Percentiles rank a stretch among this genome's conserved stretches.
Evolutionary conservation across 148 eudicot species (phyloP).

Genomic region (Spergularia bocconei): DNA sequence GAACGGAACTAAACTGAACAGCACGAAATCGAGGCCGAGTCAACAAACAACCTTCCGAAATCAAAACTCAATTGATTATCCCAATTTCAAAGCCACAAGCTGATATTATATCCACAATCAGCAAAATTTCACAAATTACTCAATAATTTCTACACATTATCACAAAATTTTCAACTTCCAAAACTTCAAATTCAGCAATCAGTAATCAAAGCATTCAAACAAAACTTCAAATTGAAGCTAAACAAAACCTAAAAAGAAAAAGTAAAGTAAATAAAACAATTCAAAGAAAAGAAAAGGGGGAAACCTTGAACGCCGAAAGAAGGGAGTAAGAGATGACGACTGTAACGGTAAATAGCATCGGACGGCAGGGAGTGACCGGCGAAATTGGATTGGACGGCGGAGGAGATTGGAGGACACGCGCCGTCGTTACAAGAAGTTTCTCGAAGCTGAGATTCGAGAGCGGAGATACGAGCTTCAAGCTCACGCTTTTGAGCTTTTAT

Average conservation of each 20-base stretch:
- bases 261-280: background rate
- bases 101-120: no score
- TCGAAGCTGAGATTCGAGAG: conserved; percentile 63
- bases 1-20: no score
- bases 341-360: conserved; percentile 75
- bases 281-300: background rate
- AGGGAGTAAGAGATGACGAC: conserved; percentile 91
- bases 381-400: conserved; percentile 28
- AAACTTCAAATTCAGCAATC: no score
- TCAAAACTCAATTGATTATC: no score
- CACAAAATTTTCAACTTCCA: no score
- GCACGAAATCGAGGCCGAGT: no score
- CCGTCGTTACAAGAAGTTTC: conserved; percentile 14
- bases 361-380: conserved; percentile 45
- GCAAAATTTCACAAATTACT: background rate
- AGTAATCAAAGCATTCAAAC: no score
- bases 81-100: no score
- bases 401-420: conserved; percentile 24
- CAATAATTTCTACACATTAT: background rate
- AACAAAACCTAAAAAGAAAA: background rate
- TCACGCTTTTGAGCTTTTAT: conserved; percentile 47
- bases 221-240: no score
- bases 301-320: conserved; percentile 85
- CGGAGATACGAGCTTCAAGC: conserved; percentile 60
- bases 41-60: no score